A percentile compares a stretch with the other conserved stretches of the same genome.
Evolutionary conservation across 176 grass and related monocot genomes (phyloP).

Genomic region (Oryza nivara): DNA sequence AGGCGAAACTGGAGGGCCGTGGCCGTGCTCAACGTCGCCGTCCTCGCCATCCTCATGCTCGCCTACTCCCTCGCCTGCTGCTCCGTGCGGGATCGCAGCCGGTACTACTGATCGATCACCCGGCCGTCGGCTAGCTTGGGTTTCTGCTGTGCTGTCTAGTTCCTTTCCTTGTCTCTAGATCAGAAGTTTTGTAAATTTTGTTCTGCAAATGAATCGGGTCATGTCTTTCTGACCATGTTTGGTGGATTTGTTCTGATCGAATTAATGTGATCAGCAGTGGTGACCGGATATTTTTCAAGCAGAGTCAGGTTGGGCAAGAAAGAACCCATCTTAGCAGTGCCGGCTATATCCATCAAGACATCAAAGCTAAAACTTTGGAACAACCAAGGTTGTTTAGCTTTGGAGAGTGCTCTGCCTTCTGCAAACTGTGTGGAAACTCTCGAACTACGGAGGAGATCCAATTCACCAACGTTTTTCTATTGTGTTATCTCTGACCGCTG

Average conservation of each 20-base stretch:
- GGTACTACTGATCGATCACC: not conserved
- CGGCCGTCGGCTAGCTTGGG: too few species aligned
- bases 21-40: slow-evolving; percentile 50
- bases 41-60: slow-evolving; percentile 53
- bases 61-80: slow-evolving; percentile 73
- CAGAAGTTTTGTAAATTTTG: not conserved
- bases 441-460: not conserved
- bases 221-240: not conserved
- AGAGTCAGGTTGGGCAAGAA: not conserved
- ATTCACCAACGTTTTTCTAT: not conserved
- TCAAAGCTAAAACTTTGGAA: not conserved
- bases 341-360: not conserved
- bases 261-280: not conserved
- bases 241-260: not conserved
- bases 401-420: not conserved
- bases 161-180: not conserved
- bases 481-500: not conserved
- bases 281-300: not conserved
- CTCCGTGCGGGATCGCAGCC: slow-evolving; percentile 57
- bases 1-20: slow-evolving; percentile 65
- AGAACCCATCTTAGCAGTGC: too few species aligned
- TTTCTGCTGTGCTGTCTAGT: not conserved
- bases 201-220: not conserved
- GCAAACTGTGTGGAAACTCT: not conserved
- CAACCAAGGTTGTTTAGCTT: not conserved